These are phyloP conservation scores for Aspergillus thermomutatus DNA, from an alignment of 2,329 filamentous ascomycete species.

Conservation along the genomic window DNA sequence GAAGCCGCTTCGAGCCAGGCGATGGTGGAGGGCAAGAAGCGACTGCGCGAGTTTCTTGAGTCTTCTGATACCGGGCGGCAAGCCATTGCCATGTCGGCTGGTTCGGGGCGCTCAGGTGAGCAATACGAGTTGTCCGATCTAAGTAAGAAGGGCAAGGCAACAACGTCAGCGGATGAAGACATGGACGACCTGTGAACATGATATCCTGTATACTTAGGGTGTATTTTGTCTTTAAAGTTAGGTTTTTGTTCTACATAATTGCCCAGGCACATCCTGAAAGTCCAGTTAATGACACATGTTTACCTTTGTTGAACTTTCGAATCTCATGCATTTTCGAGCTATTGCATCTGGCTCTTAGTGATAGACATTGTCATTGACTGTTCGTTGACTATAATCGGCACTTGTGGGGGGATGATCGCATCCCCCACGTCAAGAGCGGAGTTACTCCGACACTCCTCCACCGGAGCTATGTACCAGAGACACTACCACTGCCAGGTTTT, in stretches of 20 bases:
- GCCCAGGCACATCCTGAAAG: not conserved
- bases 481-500: not conserved
- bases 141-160: constrained; percentile 24
- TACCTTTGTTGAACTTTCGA: not conserved
- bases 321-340: constrained; percentile 3
- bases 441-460: not conserved
- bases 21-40: constrained; percentile 85
- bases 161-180: constrained; percentile 23
- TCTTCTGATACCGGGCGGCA: constrained; percentile 80
- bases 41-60: constrained; percentile 84
- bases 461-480: not conserved
- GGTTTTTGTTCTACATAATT: not conserved
- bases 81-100: constrained; percentile 70
- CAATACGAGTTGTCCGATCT: constrained; percentile 57
- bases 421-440: not conserved
- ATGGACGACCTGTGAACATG: constrained; percentile 34
- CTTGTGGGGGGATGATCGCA: not conserved
- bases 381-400: not conserved
- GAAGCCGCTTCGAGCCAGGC: constrained; percentile 86
- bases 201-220: constrained; percentile 4
- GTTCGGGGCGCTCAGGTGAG: constrained; percentile 40
- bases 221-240: not conserved
- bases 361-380: not conserved
- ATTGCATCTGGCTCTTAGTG: not conserved
- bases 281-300: not conserved